Evolutionary conservation across 1,139 yeast species (phyloP).

Genomic region (Geotrichum siamense): DNA sequence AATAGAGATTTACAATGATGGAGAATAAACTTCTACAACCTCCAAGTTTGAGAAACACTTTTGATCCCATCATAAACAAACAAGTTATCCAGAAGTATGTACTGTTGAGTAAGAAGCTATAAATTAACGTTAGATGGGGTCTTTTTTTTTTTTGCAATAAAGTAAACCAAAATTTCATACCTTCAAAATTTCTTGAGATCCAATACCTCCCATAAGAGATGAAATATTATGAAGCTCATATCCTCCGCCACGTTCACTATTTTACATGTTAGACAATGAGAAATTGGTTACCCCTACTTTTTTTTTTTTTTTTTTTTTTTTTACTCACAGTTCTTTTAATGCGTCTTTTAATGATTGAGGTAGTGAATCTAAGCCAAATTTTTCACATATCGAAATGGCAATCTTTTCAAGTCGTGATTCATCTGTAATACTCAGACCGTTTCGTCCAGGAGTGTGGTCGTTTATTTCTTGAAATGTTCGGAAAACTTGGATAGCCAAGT

Average conservation of each 20-base stretch:
- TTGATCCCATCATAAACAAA: constrained; percentile 61
- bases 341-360: constrained; percentile 18
- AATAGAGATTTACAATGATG: too few relatives aligned
- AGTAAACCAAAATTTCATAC: constrained; percentile 17
- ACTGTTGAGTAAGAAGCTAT: constrained; percentile 57
- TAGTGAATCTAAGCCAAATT: constrained; percentile 17
- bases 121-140: constrained; percentile 20
- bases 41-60: constrained; percentile 47
- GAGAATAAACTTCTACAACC: too few relatives aligned
- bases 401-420: constrained; percentile 17
- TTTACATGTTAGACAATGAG: constrained; percentile 8
- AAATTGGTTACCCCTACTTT: too few relatives aligned
- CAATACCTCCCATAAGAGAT: constrained; percentile 68
- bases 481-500: constrained; percentile 26
- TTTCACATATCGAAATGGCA: constrained; percentile 17
- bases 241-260: constrained; percentile 35
- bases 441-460: constrained; percentile 18
- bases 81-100: constrained; percentile 61
- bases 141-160: not conserved
- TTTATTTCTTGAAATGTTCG: constrained; percentile 23
- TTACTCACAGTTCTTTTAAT: constrained; percentile 24
- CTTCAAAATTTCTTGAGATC: constrained; percentile 68
- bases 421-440: constrained; percentile 14
- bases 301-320: too few relatives aligned
- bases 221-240: constrained; percentile 43